Percentiles rank a stretch among this genome's conserved stretches.
Conservation (phyloP, 192 early-diverging fungal species). For the Haplosporangium gracile region DNA sequence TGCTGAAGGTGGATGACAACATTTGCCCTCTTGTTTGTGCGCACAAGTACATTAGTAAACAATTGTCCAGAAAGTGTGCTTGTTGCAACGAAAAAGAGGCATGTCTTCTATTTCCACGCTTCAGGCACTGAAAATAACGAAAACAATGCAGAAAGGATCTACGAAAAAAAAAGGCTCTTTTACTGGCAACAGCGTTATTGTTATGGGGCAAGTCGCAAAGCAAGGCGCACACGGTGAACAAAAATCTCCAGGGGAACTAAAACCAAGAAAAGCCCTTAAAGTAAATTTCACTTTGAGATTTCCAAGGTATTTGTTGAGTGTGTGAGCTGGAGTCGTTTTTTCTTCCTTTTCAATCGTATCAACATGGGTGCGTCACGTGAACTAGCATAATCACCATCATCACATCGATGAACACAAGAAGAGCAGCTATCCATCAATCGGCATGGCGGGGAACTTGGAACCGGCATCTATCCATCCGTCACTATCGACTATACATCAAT, state of each 20-base stretch:
- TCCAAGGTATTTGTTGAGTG: not conserved
- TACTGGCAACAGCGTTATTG: too few species aligned
- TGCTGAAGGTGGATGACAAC: not conserved
- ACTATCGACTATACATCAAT: not conserved
- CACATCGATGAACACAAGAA: not conserved
- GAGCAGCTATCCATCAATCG: conserved; percentile 14
- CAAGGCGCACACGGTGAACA: too few species aligned
- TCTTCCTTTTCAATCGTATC: conserved; percentile 48
- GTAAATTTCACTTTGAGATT: not conserved
- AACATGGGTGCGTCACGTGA: conserved; percentile 47
- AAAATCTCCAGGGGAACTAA: too few species aligned
- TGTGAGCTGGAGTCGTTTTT: not conserved
- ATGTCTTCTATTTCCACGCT: not conserved
- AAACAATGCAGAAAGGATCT: not conserved
- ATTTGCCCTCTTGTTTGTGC: not conserved
- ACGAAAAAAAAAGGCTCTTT: too few species aligned
- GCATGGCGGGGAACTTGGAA: not conserved
- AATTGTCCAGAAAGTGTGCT: not conserved
- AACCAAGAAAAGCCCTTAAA: not conserved
- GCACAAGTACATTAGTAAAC: not conserved
- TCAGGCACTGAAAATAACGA: not conserved
- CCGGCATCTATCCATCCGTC: conserved; percentile 12
- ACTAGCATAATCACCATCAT: not conserved
- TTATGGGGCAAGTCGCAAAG: too few species aligned
- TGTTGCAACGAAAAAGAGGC: not conserved